These are phyloP conservation scores for Hydnum rufescens DNA, from an alignment of 768 basidiomycete genomes.

Conservation along the genomic window DNA sequence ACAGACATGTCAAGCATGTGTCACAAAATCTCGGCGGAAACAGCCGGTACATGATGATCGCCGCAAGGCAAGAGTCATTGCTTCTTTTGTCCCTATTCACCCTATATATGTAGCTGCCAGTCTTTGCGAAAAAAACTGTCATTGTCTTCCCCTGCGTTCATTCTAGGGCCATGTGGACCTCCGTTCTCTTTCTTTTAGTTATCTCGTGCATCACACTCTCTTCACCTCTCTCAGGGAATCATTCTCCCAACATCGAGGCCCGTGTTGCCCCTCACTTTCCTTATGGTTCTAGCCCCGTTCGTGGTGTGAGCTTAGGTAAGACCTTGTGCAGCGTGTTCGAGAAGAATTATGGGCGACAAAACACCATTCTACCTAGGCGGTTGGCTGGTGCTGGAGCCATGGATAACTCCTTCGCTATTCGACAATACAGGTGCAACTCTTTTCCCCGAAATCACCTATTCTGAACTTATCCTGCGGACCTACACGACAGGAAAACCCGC, in stretches of 20 bases:
- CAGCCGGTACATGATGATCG: too few relatives aligned
- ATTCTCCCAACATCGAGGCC: neutral
- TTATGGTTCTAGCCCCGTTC: neutral
- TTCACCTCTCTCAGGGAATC: neutral
- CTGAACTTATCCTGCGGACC: neutral
- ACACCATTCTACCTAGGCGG: neutral
- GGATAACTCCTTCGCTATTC: constrained; percentile 6
- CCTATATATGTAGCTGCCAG: too few relatives aligned
- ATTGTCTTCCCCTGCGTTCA: too few relatives aligned
- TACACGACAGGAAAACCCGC: constrained; percentile 12
- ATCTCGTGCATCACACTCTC: too few relatives aligned
- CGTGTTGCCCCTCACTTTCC: neutral
- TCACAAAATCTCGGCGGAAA: too few relatives aligned
- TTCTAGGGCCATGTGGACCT: too few relatives aligned
- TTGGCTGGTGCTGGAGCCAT: constrained; percentile 4
- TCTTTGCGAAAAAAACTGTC: too few relatives aligned
- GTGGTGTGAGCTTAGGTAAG: constrained; percentile 6
- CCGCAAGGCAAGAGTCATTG: too few relatives aligned
- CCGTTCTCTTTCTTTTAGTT: too few relatives aligned
- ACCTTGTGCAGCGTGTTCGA: constrained; percentile 3
- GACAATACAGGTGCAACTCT: constrained; percentile 8
- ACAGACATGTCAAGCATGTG: too few relatives aligned
- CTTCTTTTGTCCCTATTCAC: too few relatives aligned
- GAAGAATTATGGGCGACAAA: too few relatives aligned
- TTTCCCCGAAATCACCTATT: neutral